Conservation (phyloP, 75 land plant species). For the Picea glauca region DNA sequence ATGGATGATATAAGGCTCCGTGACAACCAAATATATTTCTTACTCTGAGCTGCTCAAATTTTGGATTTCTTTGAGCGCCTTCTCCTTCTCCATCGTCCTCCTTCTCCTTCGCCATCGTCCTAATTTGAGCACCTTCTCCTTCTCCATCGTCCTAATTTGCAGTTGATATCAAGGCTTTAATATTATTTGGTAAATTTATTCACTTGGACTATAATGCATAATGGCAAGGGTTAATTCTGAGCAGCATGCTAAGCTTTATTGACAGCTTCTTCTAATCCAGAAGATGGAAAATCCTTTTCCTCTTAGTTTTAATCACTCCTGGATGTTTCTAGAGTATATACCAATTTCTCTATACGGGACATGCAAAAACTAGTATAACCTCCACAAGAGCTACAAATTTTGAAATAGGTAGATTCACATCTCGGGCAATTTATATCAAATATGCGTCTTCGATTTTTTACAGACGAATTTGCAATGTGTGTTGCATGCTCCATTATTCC, state of each 20-base stretch:
- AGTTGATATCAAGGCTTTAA: constrained; percentile 42
- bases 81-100: no score
- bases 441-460: constrained; percentile 68
- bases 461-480: constrained; percentile 55
- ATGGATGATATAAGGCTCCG: no score
- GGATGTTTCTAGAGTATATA: constrained; percentile 82
- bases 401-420: constrained; percentile 47
- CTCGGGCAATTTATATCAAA: constrained; percentile 60
- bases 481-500: constrained; percentile 8
- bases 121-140: no score
- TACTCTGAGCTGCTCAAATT: no score
- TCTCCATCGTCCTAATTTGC: no score
- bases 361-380: constrained; percentile 54
- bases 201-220: constrained; percentile 73
- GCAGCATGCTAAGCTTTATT: constrained; percentile 68
- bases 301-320: constrained; percentile 60
- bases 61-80: no score
- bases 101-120: no score
- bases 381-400: constrained; percentile 61
- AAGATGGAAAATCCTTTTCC: constrained; percentile 64
- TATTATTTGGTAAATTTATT: constrained; percentile 36
- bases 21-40: no score
- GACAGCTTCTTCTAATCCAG: constrained; percentile 88
- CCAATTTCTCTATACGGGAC: constrained; percentile 62
- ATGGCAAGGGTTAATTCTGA: constrained; percentile 77